A percentile compares a stretch with the other conserved stretches of the same genome.
Evolutionary conservation across 768 basidiomycete genomes (phyloP).

Genomic region (Termitomyces sp.): DNA sequence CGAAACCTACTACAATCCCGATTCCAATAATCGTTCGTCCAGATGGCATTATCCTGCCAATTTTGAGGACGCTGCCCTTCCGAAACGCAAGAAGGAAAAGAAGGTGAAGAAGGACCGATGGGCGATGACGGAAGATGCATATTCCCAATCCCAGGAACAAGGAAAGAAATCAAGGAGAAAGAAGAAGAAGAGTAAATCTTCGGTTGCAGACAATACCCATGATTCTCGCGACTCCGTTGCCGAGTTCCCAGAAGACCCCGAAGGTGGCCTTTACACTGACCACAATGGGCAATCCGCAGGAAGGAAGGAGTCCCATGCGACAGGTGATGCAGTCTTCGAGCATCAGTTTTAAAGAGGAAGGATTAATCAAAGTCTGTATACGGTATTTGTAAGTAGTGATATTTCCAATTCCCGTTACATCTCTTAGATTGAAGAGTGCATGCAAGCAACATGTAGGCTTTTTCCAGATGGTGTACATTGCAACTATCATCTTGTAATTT

Average conservation of each 20-base stretch:
- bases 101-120: conserved; percentile 84
- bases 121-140: conserved; percentile 84
- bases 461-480: conserved; percentile 5
- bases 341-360: conserved; percentile 51
- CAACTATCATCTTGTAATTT: conserved; percentile 1
- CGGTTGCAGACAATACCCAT: conserved; percentile 29
- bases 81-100: conserved; percentile 53
- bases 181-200: conserved; percentile 56
- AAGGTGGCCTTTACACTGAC: conserved; percentile 59
- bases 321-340: conserved; percentile 47
- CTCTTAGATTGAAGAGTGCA: not conserved
- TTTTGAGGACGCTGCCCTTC: conserved; percentile 54
- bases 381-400: conserved; percentile 2
- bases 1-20: conserved; percentile 62
- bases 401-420: conserved; percentile 4
- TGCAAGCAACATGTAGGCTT: conserved; percentile 2
- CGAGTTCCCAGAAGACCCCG: conserved; percentile 69
- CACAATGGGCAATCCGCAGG: conserved; percentile 13
- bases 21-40: conserved; percentile 37
- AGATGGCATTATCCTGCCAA: conserved; percentile 87
- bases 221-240: conserved; percentile 31
- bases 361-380: not conserved
- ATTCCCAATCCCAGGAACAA: conserved; percentile 44
- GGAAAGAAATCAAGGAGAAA: conserved; percentile 64
- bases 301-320: conserved; percentile 15